phyloP scores from a whole-genome alignment of 2,329 filamentous ascomycete genomes.

The Pseudogymnoascus sp. region DNA sequence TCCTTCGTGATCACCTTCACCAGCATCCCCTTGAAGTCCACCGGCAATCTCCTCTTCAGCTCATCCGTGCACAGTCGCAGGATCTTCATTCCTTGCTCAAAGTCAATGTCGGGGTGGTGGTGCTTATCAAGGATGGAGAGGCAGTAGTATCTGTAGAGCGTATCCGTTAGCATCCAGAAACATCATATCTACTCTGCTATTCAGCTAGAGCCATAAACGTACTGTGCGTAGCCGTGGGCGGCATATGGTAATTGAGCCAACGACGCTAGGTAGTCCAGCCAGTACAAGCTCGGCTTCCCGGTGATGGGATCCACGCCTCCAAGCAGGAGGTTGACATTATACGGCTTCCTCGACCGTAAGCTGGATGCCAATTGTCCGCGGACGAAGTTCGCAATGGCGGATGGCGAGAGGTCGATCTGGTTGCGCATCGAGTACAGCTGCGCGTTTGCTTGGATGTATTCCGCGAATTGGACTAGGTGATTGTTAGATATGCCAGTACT shows the following conservation, averaged over 20 bases:
- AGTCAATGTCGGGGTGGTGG: constrained; percentile 87
- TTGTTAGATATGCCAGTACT: constrained; percentile 8
- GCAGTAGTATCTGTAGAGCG: constrained; percentile 74
- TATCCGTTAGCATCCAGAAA: constrained; percentile 1
- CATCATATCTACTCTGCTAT: not conserved
- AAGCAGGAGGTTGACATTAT: constrained; percentile 92
- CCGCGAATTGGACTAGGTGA: constrained; percentile 83
- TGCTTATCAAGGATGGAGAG: constrained; percentile 97
- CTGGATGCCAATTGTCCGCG: constrained; percentile 87
- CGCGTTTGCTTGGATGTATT: constrained; percentile 97
- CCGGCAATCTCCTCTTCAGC: constrained; percentile 89
- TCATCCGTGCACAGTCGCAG: constrained; percentile 94
- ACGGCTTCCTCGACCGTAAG: constrained; percentile 85
- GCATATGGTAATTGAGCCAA: constrained; percentile 86
- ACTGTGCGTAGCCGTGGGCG: constrained; percentile 96
- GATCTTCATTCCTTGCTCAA: constrained; percentile 86
- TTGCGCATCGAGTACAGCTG: constrained; percentile 99
- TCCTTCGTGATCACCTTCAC: constrained; percentile 96
- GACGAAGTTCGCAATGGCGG: constrained; percentile 86
- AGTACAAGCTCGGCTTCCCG: constrained; percentile 86
- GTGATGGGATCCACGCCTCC: constrained; percentile 91
- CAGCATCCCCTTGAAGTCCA: constrained; percentile 95
- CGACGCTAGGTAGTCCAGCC: constrained; percentile 93
- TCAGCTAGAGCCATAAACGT: constrained; percentile 31
- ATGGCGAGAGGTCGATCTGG: constrained; percentile 81